Evolutionary conservation across 2,329 filamentous ascomycete species (phyloP).

Genomic region (Trichophyton simii): DNA sequence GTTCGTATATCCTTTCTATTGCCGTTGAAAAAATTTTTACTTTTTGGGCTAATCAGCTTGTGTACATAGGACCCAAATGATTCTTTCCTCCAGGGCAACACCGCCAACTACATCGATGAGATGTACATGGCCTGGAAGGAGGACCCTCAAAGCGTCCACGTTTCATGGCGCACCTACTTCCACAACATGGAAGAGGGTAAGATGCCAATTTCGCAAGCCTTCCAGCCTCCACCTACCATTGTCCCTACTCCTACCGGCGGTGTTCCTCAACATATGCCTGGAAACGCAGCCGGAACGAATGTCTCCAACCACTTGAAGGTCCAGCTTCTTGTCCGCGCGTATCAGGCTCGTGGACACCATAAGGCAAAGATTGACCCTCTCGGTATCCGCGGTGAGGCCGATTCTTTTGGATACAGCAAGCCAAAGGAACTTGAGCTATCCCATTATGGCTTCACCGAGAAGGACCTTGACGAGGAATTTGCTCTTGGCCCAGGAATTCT

Average conservation of each 20-base stretch:
- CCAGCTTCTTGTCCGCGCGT: constrained; percentile 89
- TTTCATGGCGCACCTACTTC: constrained; percentile 99
- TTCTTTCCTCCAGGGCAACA: constrained; percentile 91
- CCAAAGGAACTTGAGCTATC: constrained; percentile 88
- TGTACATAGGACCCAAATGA: constrained; percentile 63
- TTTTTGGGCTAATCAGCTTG: not conserved
- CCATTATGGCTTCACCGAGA: constrained; percentile 89
- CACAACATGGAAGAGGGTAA: constrained; percentile 97
- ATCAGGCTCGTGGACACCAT: constrained; percentile 95
- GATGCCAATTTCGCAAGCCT: constrained; percentile 95
- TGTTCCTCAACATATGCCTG: constrained; percentile 58
- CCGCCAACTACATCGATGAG: constrained; percentile 97
- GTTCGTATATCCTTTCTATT: constrained; percentile 31
- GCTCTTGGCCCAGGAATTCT: constrained; percentile 86
- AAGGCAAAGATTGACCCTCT: constrained; percentile 96
- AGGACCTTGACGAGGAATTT: constrained; percentile 86
- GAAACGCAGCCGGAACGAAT: constrained; percentile 59
- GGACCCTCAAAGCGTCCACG: constrained; percentile 83
- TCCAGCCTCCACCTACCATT: constrained; percentile 87
- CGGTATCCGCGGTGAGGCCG: constrained; percentile 74
- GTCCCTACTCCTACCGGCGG: constrained; percentile 70
- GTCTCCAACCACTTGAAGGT: constrained; percentile 96
- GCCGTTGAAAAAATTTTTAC: constrained; percentile 3
- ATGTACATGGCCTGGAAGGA: constrained; percentile 99
- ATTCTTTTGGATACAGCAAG: constrained; percentile 72